These are phyloP conservation scores for Litchi chinensis DNA, from an alignment of 345 rosid species.

Conservation along the genomic window DNA sequence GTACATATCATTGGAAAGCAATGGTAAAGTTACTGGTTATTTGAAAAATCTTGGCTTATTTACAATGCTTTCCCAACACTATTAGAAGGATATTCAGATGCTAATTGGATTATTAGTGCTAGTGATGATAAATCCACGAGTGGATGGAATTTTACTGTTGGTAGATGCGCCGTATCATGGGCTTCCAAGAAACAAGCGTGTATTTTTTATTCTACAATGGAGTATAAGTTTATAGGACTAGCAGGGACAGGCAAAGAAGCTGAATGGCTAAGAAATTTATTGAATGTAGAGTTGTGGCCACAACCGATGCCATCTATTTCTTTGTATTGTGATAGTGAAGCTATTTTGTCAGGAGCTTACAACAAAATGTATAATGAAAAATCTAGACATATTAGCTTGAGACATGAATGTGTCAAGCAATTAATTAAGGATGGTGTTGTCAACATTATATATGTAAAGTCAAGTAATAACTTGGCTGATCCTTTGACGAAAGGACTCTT, in stretches of 20 bases:
- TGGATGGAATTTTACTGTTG: background rate
- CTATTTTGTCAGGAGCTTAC: background rate
- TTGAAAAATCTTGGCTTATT: background rate
- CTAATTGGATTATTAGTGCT: constrained; percentile 18
- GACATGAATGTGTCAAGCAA: too few species aligned
- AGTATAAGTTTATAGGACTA: background rate
- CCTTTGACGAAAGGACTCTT: background rate
- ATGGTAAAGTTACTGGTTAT: background rate
- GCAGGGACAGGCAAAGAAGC: background rate
- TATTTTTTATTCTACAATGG: background rate
- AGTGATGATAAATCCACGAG: background rate
- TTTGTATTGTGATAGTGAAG: background rate
- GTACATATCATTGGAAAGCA: background rate
- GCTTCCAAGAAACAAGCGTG: background rate
- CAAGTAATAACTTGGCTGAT: background rate
- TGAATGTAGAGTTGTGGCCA: background rate
- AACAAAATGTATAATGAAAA: too few species aligned
- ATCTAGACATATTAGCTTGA: too few species aligned
- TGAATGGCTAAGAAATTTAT: background rate
- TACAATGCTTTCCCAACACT: background rate
- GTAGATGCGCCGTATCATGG: background rate
- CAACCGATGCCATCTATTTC: background rate
- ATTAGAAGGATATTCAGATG: constrained; percentile 4
- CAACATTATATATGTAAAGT: background rate
- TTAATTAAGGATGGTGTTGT: too few species aligned